Conservation (phyloP, 495 filamentous ascomycete genomes). For the Aspergillus baeticus region DNA sequence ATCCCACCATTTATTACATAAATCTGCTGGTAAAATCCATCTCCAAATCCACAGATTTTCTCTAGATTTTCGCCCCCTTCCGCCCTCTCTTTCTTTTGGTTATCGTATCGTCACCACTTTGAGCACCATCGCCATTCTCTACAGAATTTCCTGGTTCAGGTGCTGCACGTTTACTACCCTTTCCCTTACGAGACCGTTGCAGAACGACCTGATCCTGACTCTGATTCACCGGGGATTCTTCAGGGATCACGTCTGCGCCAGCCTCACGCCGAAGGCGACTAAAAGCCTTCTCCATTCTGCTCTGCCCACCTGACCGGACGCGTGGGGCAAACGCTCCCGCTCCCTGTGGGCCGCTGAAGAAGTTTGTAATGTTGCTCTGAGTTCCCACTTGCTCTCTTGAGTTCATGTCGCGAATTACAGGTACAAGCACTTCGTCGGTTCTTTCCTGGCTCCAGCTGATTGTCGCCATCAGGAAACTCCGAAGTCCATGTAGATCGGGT, state of each 20-base stretch:
- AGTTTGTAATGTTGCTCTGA: slow-evolving; percentile 93
- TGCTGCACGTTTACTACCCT: slow-evolving; percentile 19
- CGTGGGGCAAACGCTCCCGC: slow-evolving; percentile 78
- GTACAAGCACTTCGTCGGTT: slow-evolving; percentile 92
- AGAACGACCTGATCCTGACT: background rate
- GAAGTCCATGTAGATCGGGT: slow-evolving; percentile 81
- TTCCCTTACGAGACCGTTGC: slow-evolving; percentile 10
- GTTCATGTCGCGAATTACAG: slow-evolving; percentile 95
- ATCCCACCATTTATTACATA: background rate
- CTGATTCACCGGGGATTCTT: background rate
- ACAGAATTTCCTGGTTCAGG: background rate
- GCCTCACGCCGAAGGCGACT: slow-evolving; percentile 61
- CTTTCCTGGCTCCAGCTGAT: slow-evolving; percentile 89
- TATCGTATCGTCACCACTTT: slow-evolving; percentile 9
- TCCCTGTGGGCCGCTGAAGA: slow-evolving; percentile 65
- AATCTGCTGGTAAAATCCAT: background rate
- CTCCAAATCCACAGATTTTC: background rate
- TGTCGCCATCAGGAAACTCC: slow-evolving; percentile 87
- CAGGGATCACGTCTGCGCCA: slow-evolving; percentile 21
- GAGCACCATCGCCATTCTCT: background rate
- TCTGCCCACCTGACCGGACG: slow-evolving; percentile 57
- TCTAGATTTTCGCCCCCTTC: background rate
- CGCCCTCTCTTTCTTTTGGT: slow-evolving; percentile 13
- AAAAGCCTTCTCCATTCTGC: slow-evolving; percentile 83
- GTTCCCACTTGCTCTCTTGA: slow-evolving; percentile 80